A percentile compares a stretch with the other conserved stretches of the same genome.
phyloP scores from a whole-genome alignment of 164 flowering plant species.

The Paratinospora sagittata region DNA sequence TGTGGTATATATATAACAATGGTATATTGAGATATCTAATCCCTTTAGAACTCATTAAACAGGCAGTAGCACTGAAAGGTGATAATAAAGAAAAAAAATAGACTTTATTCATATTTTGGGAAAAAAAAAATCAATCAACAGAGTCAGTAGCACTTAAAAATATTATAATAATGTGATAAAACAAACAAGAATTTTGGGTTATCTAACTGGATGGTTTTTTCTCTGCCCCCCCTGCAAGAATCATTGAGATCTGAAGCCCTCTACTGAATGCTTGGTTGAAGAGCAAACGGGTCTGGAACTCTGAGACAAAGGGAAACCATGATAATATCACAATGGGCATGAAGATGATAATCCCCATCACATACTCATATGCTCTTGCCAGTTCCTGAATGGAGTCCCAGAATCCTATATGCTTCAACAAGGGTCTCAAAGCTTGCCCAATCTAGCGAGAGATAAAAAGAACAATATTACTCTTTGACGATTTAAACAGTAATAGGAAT shows the following conservation, averaged over 20 bases:
- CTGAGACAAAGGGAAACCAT: slow-evolving; percentile 93
- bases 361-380: slow-evolving; percentile 72
- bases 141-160: not conserved
- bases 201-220: slow-evolving; percentile 1
- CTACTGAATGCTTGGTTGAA: slow-evolving; percentile 98
- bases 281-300: slow-evolving; percentile 87
- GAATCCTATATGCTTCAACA: slow-evolving; percentile 45
- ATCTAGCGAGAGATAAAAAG: slow-evolving; percentile 36
- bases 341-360: slow-evolving; percentile 80
- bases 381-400: slow-evolving; percentile 89
- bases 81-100: no score
- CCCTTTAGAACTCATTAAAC: no score
- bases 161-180: not conserved
- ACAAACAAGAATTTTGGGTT: not conserved
- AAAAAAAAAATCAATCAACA: not conserved
- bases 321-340: slow-evolving; percentile 76
- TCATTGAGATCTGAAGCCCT: slow-evolving; percentile 98
- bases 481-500: not conserved
- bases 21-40: no score
- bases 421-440: slow-evolving; percentile 71
- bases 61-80: no score
- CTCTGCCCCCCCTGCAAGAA: slow-evolving; percentile 77
- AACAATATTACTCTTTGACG: not conserved
- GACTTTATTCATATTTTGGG: not conserved
- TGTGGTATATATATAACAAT: no score